Base-by-base conservation (phyloP, 2,329 filamentous ascomycete genomes). In the Aspergillus piperis region DNA sequence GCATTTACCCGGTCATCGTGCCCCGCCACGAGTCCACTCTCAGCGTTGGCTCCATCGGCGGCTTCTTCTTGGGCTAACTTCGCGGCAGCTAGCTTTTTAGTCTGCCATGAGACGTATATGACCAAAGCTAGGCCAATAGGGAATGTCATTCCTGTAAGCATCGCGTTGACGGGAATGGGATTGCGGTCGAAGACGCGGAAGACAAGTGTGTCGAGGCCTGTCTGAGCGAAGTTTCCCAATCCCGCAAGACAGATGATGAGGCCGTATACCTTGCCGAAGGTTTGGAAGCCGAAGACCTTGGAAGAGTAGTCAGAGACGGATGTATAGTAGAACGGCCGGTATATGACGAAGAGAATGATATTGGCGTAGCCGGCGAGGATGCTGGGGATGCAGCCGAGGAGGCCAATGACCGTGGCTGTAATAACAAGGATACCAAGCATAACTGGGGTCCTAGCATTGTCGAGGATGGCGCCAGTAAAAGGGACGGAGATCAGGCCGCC, bases 231-330 rank as follows among this genome's bases (percentile, higher is more conserved):
- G 76, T 96, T 96, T 70, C 92, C 83, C 0, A 96, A 74, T 0
- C 93, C 92, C 0, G 92, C 89, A 1, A 95, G 78, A 75, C 91
- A 96, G 67, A 96, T 96, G 66, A 96, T 90, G 19, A 93, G 83
- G 10, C 92, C 92, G 75, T 96, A 96, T n/a, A 97, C 92, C 59
- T 91, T 96, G 49, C 92, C 93, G 68, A 96, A 96, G 0, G 92
- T 96, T 62, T 88, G 84, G 78, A 96, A 96, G 15, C 92, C 92
- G 73, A 96, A 96, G 38, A 96, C 92, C 77, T 96, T 96, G 62
- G 91, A 92, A 19, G 87, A 86, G 75, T 96, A 96, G 78, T 96
- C 92, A 60, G 89, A 92, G 8, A 96, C 90, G 2, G 91, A 86
- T 0, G 92, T 95, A 77, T 96, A 96, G 78, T 95, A 96, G 59